These are phyloP conservation scores for Aspergillus arachidicola DNA, from an alignment of 2,329 filamentous ascomycete species.

Conservation along the genomic window DNA sequence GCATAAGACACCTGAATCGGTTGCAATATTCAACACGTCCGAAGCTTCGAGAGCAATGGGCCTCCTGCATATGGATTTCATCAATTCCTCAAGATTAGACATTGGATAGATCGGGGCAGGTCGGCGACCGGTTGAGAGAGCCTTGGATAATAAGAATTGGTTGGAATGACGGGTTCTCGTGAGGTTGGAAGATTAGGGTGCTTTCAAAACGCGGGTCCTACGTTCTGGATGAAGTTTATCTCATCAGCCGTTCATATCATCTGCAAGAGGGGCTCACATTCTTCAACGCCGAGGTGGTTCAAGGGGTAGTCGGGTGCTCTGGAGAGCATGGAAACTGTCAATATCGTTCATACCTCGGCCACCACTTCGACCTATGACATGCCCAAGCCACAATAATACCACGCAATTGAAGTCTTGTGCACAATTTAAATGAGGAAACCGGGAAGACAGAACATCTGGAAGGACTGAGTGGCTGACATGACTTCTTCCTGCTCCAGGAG, in stretches of 20 bases:
- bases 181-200: background rate
- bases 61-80: conserved; percentile 1
- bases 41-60: conserved; percentile 1
- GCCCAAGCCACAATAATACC: conserved; percentile 8
- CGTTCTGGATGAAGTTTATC: conserved; percentile 11
- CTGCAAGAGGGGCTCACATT: conserved; percentile 8
- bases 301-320: conserved; percentile 17
- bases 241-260: conserved; percentile 10
- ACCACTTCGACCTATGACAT: conserved; percentile 22
- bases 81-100: conserved; percentile 1
- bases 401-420: conserved; percentile 9
- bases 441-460: conserved; percentile 3
- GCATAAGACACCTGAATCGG: conserved; percentile 5
- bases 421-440: background rate
- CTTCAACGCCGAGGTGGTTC: conserved; percentile 9
- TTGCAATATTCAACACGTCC: conserved; percentile 11
- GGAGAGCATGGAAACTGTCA: conserved; percentile 19
- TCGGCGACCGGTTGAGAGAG: background rate
- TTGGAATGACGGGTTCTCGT: background rate
- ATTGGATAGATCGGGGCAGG: background rate
- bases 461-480: conserved; percentile 19
- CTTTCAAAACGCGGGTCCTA: conserved; percentile 2
- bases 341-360: conserved; percentile 19
- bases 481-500: conserved; percentile 15
- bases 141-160: conserved; percentile 2